Evolutionary conservation across 2,329 filamentous ascomycete genomes (phyloP), one percentile per base, ranked within the genome.

Genomic region (Cordyceps fumosorosea): DNA sequence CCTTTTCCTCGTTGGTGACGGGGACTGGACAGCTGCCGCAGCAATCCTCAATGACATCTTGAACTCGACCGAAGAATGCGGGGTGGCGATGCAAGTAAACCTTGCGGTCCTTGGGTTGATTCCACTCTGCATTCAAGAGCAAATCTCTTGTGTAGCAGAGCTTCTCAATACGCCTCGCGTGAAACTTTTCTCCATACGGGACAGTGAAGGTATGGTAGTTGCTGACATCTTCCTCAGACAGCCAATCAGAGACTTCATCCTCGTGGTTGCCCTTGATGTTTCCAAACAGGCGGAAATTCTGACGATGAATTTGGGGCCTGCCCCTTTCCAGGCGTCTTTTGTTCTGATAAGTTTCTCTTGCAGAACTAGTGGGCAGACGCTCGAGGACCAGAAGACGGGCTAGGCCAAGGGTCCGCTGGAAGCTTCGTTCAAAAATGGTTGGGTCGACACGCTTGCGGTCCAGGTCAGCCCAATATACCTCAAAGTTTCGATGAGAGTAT

Each of bases 111-210:
- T 90, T 86, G 1, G 83, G 79, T 65, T 88, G 86, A 67, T 95
- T 96, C 91, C 91, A 96, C 70, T 96, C 90, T 0, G 89, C 89
- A 68, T 96, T 95, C 20, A 96, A 82, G 8, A 96, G 79, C 20
- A 96, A 73, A 70, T 96, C 91, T 65, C 90, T 88, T 2, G 88
- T 90, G 70, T 91, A 96, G 51, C 92, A 84, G 0, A 96, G 78
- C 69, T 89, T 92, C 72, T 96, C 90, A 62, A 96, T 93, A 68
- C 86, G 86, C 69, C 85, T 86, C 16, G 88, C 86, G 60, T 84
- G 77, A 66, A 84, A 85, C 62, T 77, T 81, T 44, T 73, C 71
- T 18, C 88, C 88, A 65, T 89, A 91, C 0, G 86, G 87, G 37
- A 90, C 81, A 8, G 83, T 89, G 72, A 91, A 89, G 1, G 87